Evolutionary conservation across 345 rosid genomes (phyloP), one percentile per base, ranked within the genome.

Genomic region (Eucalyptus marginata): DNA sequence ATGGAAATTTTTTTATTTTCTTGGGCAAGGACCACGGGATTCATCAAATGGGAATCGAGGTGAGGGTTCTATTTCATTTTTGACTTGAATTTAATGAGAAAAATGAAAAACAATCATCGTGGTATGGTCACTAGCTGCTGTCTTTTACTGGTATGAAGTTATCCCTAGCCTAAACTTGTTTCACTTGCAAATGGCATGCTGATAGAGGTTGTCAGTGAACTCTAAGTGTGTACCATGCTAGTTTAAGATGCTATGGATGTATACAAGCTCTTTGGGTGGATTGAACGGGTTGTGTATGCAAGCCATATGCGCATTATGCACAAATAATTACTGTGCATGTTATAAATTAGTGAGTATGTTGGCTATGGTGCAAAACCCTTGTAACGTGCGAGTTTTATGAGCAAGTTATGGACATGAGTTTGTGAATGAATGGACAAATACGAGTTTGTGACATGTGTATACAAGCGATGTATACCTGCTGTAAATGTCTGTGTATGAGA

Each of bases 31-130:
- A 58, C 66, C 66, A 58, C 66, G 7, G 29, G n/a, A 58, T 2
- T 25, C 66, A 58, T 29, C 36, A 62, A 62, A 6, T 29, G 4
- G 71, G 71, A 29, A 4, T 62, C 3, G 13, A 29, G 71, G 33
- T 62, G 15, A 29, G 17, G 33, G 8, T 29, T 58, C 7, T 25
- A 0, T 58, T 25, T 25, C 66, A 0, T 25, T 10, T 58, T 58
- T 58, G 13, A 11, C 66, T 24, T 58, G 15, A 58, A 58, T 58
- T 58, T 58, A 58, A 11, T 25, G 66, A 58, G 3, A 58, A 58
- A 24, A 58, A 58, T 58, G 66, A 58, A 58, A 58, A 58, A 25
- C n/a, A 25, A 25, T 58, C 66, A 58, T 0, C 31, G 3, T 58
- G 66, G 66, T 24, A 58, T 58, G n/a, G n/a, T 58, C n/a, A 58